Evolutionary conservation across 495 filamentous ascomycete genomes (phyloP), one percentile per base, ranked within the genome.

Genomic region (Penicillium angulare): DNA sequence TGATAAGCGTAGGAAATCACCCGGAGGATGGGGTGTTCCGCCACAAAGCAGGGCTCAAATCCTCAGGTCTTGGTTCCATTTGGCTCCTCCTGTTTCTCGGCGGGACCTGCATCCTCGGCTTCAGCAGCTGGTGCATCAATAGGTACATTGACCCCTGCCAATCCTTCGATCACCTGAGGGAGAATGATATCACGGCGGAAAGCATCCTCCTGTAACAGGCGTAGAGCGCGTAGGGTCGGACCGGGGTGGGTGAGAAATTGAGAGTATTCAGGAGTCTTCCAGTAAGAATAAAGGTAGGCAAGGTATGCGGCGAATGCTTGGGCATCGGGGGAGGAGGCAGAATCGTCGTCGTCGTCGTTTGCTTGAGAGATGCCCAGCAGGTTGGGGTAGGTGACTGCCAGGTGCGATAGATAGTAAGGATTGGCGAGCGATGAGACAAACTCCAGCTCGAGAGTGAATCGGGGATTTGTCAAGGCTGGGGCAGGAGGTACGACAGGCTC

Each of bases 401-500:
- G 84, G 57, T 92, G 83, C 57, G 89, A 89, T 23, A 95, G 79
- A 70, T 96, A 95, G 63, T 79, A 77, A 0, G 90, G 90, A 60
- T 92, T 92, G 53, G 83, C 83, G 45, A 96, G 87, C n/a, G 85
- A 83, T 59, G 90, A 87, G 34, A 95, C 89, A 60, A 96, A 95
- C 79, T 95, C 69, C 26, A 66, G 64, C 45, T 73, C 68, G 35
- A 73, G 65, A 43, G 67, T 72, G 38, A 72, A 73, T 5, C 68
- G 71, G 21, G 69, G 73, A 36, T 75, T 73, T 7, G 71, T 65
- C n/a, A 71, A 62, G 0, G 66, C 71, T 16, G 74, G 66, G 39
- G 34, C 2, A 2, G 66, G 64, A 20, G 74, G 64, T 43, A 43
- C 21, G 10, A 63, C 52, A 13, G 48, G 21, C 43, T 66, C 60